Evolutionary conservation across 306 rosid species (phyloP).

Genomic region (Rosa lucieae): DNA sequence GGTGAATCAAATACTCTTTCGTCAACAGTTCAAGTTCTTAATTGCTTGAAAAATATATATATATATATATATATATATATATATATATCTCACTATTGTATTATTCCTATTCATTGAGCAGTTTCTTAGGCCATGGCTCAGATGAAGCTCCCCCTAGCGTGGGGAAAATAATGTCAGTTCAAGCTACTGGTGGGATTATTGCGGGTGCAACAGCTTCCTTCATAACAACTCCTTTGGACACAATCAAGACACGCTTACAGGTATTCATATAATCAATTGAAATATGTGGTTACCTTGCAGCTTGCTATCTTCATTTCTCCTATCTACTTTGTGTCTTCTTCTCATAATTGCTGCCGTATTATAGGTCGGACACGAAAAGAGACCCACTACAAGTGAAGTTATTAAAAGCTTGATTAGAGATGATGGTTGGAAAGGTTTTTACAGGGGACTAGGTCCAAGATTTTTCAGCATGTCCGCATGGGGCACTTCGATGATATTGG

Average conservation of each 20-base stretch:
- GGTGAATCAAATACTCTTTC: slow-evolving; percentile 2
- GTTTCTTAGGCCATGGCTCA: slow-evolving; percentile 40
- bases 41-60: not conserved
- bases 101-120: slow-evolving; percentile 31
- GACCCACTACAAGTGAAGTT: slow-evolving; percentile 67
- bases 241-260: slow-evolving; percentile 96
- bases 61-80: too few relatives aligned
- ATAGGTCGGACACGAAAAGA: slow-evolving; percentile 75
- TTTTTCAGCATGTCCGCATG: slow-evolving; percentile 92
- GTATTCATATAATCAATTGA: slow-evolving; percentile 38
- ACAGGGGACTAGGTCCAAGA: slow-evolving; percentile 93
- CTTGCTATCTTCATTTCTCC: slow-evolving; percentile 16
- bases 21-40: not conserved
- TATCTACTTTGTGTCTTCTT: slow-evolving; percentile 16
- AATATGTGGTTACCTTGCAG: not conserved
- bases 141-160: slow-evolving; percentile 46
- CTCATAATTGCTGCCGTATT: slow-evolving; percentile 24
- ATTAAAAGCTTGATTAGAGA: slow-evolving; percentile 65
- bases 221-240: slow-evolving; percentile 86
- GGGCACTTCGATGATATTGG: slow-evolving; percentile 94
- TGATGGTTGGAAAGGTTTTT: slow-evolving; percentile 93
- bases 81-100: not conserved
- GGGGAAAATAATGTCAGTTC: slow-evolving; percentile 60
- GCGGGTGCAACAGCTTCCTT: slow-evolving; percentile 90
- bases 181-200: slow-evolving; percentile 79